Evolutionary conservation across 176 grass and related monocot genomes (phyloP).

Genomic region (Avena atlantica): DNA sequence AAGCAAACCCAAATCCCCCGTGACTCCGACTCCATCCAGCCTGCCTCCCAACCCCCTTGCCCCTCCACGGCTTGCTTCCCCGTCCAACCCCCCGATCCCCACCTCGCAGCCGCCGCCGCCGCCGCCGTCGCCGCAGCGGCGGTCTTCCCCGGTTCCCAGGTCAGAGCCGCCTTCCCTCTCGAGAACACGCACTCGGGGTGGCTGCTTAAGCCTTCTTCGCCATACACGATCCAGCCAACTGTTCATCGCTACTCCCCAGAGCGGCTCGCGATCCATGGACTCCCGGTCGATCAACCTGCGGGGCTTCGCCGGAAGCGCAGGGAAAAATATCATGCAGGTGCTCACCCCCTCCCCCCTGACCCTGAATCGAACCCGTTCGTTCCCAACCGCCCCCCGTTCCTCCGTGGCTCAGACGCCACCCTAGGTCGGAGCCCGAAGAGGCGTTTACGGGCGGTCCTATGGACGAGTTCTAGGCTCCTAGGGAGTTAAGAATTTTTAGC

Average conservation of each 20-base stretch:
- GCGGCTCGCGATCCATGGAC: constrained; percentile 61
- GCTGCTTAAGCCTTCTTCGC: background rate
- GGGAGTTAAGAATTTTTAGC: background rate
- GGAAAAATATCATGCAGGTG: constrained; percentile 94
- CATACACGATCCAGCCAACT: constrained; percentile 21
- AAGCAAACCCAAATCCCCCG: constrained; percentile 32
- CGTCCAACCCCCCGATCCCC: constrained; percentile 43
- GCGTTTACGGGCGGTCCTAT: background rate
- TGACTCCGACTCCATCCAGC: constrained; percentile 8
- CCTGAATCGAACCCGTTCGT: background rate
- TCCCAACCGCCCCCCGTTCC: background rate
- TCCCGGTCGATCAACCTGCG: constrained; percentile 77
- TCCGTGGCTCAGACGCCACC: background rate
- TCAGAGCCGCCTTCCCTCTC: background rate
- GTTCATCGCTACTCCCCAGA: background rate
- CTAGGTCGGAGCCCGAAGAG: constrained; percentile 2
- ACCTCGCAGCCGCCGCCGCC: background rate
- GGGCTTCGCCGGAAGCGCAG: constrained; percentile 84
- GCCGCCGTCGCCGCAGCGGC: background rate
- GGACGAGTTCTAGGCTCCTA: background rate
- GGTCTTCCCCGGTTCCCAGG: background rate
- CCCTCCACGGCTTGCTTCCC: constrained; percentile 13
- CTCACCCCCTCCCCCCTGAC: background rate
- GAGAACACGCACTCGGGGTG: background rate
- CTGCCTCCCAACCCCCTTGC: background rate